These are phyloP conservation scores for Wallacemonas sp. DNA, from an alignment of 208 protist genomes.

Conservation along the genomic window DNA sequence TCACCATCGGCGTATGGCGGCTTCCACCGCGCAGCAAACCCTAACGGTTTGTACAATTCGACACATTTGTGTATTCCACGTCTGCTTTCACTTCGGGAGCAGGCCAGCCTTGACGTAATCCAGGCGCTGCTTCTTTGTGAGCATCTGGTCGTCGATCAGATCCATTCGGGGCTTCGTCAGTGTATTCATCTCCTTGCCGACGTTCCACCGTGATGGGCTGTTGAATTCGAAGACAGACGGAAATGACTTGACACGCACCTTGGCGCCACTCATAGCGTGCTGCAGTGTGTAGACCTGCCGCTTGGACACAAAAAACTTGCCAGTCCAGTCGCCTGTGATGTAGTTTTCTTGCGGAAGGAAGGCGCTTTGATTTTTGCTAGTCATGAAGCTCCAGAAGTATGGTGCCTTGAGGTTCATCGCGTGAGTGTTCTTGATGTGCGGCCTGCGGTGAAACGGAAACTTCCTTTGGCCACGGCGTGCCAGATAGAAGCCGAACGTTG, in stretches of 20 bases:
- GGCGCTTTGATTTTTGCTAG: constrained; percentile 71
- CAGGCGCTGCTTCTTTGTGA: constrained; percentile 90
- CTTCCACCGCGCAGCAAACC: too few relatives aligned
- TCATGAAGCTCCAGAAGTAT: constrained; percentile 91
- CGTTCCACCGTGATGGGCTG: constrained; percentile 86
- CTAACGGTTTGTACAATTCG: too few relatives aligned
- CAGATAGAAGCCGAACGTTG: constrained; percentile 88
- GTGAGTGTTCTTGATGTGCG: constrained; percentile 85
- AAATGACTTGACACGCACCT: constrained; percentile 86
- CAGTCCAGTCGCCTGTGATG: constrained; percentile 92
- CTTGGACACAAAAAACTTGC: constrained; percentile 90
- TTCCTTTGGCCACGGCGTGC: constrained; percentile 79
- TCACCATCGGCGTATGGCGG: neutral
- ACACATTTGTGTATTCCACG: too few relatives aligned
- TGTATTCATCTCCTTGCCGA: constrained; percentile 89
- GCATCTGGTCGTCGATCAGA: constrained; percentile 91
- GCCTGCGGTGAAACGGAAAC: constrained; percentile 78
- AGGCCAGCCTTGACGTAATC: constrained; percentile 89
- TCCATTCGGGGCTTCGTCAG: constrained; percentile 87
- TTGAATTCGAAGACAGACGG: constrained; percentile 88
- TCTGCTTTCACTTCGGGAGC: constrained; percentile 89
- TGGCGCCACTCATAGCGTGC: constrained; percentile 83
- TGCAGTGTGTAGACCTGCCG: constrained; percentile 91
- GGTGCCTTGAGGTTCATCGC: constrained; percentile 87
- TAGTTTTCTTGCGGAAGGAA: constrained; percentile 91